Base-by-base conservation (phyloP, 2,329 filamentous ascomycete genomes). In the Arthrobotrys entomopaga region DNA sequence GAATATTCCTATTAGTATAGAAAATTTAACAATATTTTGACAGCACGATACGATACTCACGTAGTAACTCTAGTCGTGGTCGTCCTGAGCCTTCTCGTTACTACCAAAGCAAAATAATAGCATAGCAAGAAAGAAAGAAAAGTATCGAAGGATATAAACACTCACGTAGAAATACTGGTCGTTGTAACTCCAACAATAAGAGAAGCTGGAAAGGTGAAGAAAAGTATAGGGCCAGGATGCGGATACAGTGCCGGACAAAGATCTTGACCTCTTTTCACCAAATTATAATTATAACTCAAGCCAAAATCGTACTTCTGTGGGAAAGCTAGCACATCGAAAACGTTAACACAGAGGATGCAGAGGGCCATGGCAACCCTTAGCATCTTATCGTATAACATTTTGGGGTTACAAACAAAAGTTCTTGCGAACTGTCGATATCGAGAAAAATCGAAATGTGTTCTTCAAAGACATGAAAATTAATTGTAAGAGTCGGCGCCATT, bases 221-320 rank as follows among this genome's bases (percentile, higher is more conserved):
- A 67, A 15, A 48, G 64, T 15, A 67, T 26, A 4, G 34, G 64
- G 6, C 64, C 64, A 15, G 59, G 59, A 11, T 67, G 42, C 1
- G 43, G 64, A 52, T 67, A 67, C 6, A 59, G 46, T 13, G 46
- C 54, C 1, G 64, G 64, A 40, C 64, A 67, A 34, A 67, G 56
- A n/a, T 67, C 64, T n/a, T 40, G 54, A 16, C 64, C 64, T 53
- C 64, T 46, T 38, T 54, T 67, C 22, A 67, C 10, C 11, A 67
- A 19, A 24, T 16, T 53, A 59, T 4, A 26, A 15, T 19, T 43
- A 40, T 53, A 46, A 24, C 15, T 26, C 26, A 29, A 29, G 7
- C 3, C 3, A 7, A 29, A 50, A 4, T 19, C 24, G 16, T 7
- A 10, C 5, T 34, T 38, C 26, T 16, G 54, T 48, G 54, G 54